These are phyloP conservation scores for Deuterostichococcus epilithicus DNA, from an alignment of 139 green algal species.

Conservation along the genomic window DNA sequence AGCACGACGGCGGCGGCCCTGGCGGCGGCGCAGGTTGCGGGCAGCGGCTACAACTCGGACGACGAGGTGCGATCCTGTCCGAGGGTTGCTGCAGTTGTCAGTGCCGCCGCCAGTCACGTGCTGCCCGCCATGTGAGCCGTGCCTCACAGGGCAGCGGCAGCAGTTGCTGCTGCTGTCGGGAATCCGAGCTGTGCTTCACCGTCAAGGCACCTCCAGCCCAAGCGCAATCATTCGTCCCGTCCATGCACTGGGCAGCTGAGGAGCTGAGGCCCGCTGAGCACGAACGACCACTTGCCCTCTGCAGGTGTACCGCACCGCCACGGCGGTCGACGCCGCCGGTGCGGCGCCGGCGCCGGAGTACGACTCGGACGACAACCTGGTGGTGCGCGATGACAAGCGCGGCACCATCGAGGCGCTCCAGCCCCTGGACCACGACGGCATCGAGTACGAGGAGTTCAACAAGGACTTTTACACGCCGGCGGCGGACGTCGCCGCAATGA, in stretches of 20 bases:
- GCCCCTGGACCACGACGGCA: constrained; percentile 52
- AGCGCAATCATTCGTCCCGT: too few relatives aligned
- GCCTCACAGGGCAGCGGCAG: constrained; percentile 28
- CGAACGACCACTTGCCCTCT: neutral
- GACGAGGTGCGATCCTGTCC: constrained; percentile 83
- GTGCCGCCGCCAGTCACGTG: too few relatives aligned
- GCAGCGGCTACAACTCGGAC: constrained; percentile 46
- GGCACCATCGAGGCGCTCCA: constrained; percentile 52
- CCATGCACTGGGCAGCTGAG: constrained; percentile 2
- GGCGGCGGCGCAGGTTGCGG: constrained; percentile 19
- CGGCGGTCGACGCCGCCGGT: constrained; percentile 7
- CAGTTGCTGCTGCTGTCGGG: constrained; percentile 26
- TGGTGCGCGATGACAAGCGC: constrained; percentile 6
- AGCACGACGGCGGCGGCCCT: constrained; percentile 5
- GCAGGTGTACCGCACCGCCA: neutral
- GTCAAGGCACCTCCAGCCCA: too few relatives aligned
- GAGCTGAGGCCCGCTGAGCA: too few relatives aligned
- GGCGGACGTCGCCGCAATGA: constrained; percentile 59
- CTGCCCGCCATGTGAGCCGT: too few relatives aligned
- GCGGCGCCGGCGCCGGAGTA: constrained; percentile 13
- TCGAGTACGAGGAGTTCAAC: constrained; percentile 72
- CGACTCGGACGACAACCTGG: constrained; percentile 32
- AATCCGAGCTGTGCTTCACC: neutral
- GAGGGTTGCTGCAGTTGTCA: too few relatives aligned
- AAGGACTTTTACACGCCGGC: constrained; percentile 82